These are phyloP conservation scores for Vitis rotundifolia DNA, from an alignment of 164 flowering plant genomes.

Conservation along the genomic window DNA sequence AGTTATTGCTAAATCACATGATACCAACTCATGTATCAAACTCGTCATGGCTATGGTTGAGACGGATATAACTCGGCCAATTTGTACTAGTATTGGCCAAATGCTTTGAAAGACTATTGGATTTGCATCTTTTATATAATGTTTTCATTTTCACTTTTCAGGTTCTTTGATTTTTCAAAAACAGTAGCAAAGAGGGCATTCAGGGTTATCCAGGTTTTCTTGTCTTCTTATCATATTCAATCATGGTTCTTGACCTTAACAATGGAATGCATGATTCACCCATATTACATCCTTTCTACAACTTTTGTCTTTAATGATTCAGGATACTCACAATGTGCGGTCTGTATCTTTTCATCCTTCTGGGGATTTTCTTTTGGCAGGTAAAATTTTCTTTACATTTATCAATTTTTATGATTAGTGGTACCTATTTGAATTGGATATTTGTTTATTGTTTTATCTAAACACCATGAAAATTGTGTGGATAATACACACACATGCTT, in stretches of 20 bases:
- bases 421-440: background rate
- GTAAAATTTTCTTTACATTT: slow-evolving; percentile 26
- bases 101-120: background rate
- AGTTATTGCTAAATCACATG: no score
- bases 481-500: no score
- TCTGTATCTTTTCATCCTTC: slow-evolving; percentile 91
- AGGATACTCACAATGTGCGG: slow-evolving; percentile 93
- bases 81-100: no score
- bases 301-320: slow-evolving; percentile 21
- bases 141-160: slow-evolving; percentile 22
- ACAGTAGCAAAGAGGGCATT: slow-evolving; percentile 77
- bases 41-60: no score
- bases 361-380: slow-evolving; percentile 83
- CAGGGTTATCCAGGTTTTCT: slow-evolving; percentile 69
- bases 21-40: no score
- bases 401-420: slow-evolving; percentile 1
- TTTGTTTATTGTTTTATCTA: background rate
- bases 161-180: slow-evolving; percentile 90
- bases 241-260: slow-evolving; percentile 4
- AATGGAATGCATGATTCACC: background rate
- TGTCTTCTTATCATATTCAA: slow-evolving; percentile 5
- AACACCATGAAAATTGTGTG: no score
- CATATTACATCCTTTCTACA: background rate
- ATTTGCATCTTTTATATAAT: background rate
- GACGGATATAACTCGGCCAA: no score